These are phyloP conservation scores for Aegilops longissima DNA, from an alignment of 176 grass and related monocot species.

Conservation along the genomic window DNA sequence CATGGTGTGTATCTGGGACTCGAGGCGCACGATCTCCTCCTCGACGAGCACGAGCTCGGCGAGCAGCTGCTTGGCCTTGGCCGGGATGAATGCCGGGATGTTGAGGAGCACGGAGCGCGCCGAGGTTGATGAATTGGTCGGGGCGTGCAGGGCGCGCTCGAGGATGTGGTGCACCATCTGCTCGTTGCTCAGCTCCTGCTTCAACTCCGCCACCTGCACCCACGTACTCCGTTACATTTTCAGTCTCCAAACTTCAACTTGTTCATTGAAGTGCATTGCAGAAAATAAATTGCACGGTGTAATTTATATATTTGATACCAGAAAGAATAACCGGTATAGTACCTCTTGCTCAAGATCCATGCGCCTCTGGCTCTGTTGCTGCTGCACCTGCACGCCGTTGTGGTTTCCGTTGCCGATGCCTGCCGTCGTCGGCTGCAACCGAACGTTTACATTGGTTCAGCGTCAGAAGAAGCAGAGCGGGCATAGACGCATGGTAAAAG, in stretches of 20 bases:
- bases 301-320: background rate
- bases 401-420: background rate
- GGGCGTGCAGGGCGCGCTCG: slow-evolving; percentile 39
- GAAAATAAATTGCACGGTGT: background rate
- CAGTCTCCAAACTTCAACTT: background rate
- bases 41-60: slow-evolving; percentile 92
- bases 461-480: background rate
- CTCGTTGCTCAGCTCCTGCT: slow-evolving; percentile 46
- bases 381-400: background rate
- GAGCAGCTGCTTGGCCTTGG: slow-evolving; percentile 72
- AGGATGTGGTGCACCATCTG: slow-evolving; percentile 65
- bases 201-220: slow-evolving; percentile 49
- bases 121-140: background rate
- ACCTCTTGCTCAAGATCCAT: slow-evolving; percentile 59
- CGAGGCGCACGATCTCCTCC: slow-evolving; percentile 74
- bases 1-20: slow-evolving; percentile 60
- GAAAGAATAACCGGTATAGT: background rate
- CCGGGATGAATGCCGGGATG: slow-evolving; percentile 60
- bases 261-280: background rate
- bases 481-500: no score
- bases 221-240: background rate
- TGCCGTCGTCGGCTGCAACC: slow-evolving; percentile 18
- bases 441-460: background rate
- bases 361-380: slow-evolving; percentile 5
- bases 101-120: background rate